Evolutionary conservation across 2,329 filamentous ascomycete genomes (phyloP).

Genomic region (Hymenoscyphus repandus): DNA sequence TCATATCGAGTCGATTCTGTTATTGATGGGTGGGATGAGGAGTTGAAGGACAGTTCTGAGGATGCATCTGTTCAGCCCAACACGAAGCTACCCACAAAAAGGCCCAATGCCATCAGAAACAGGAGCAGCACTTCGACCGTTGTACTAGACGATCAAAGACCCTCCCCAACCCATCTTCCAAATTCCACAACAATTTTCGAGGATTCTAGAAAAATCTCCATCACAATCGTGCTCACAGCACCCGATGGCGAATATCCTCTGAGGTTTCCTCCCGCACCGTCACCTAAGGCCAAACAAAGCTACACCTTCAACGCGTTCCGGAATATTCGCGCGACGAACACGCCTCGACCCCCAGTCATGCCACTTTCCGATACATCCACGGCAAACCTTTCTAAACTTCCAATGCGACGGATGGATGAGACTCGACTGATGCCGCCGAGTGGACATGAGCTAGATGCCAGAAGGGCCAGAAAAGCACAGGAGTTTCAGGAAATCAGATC

Average conservation of each 20-base stretch:
- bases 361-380: not conserved
- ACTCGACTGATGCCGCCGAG: slow-evolving; percentile 21
- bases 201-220: slow-evolving; percentile 8
- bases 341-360: not conserved
- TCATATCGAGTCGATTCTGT: slow-evolving; percentile 1
- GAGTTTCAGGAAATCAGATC: slow-evolving; percentile 21
- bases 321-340: not conserved
- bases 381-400: not conserved
- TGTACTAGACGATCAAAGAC: not conserved
- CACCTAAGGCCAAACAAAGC: not conserved
- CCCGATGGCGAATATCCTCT: slow-evolving; percentile 10
- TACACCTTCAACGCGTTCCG: not conserved
- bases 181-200: slow-evolving; percentile 10
- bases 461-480: slow-evolving; percentile 12
- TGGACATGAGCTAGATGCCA: slow-evolving; percentile 7
- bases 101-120: not conserved
- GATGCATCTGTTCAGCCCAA: too few relatives aligned
- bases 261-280: not conserved
- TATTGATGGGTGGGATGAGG: not conserved
- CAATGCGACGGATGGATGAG: slow-evolving; percentile 5
- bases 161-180: not conserved
- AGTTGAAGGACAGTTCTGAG: too few relatives aligned
- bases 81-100: not conserved
- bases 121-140: not conserved
- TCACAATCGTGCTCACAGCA: slow-evolving; percentile 25